These are phyloP conservation scores for Venustampulla echinocandica DNA, from an alignment of 495 filamentous ascomycete genomes.

Conservation along the genomic window DNA sequence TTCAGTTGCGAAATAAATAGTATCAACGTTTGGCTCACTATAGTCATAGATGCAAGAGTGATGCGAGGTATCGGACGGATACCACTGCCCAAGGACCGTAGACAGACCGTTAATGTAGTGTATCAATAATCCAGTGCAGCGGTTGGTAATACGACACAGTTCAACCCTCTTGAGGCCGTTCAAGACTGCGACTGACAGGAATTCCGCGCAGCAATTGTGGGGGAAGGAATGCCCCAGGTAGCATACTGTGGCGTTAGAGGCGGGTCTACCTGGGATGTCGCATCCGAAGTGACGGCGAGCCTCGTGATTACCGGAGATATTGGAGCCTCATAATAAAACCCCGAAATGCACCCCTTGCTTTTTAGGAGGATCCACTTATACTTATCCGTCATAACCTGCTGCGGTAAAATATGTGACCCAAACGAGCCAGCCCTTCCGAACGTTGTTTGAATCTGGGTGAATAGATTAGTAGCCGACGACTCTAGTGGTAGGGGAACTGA, in stretches of 20 bases:
- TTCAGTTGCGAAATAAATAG: slow-evolving; percentile 8
- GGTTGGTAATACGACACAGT: slow-evolving; percentile 1
- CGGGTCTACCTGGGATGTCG: neutral
- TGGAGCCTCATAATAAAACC: slow-evolving; percentile 10
- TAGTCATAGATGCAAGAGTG: slow-evolving; percentile 4
- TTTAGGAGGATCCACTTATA: slow-evolving; percentile 15
- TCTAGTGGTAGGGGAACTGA: too few relatives aligned
- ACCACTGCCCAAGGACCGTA: slow-evolving; percentile 11
- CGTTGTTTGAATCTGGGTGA: neutral
- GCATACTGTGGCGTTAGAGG: neutral
- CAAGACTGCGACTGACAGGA: slow-evolving; percentile 11
- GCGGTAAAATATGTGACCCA: slow-evolving; percentile 2
- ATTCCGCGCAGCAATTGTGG: slow-evolving; percentile 1
- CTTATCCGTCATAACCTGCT: neutral
- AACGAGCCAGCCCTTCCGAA: neutral
- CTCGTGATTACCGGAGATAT: slow-evolving; percentile 1
- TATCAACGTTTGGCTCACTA: neutral
- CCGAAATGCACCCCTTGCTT: slow-evolving; percentile 1
- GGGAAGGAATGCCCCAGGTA: neutral
- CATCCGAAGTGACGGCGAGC: slow-evolving; percentile 5
- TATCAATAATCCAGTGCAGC: slow-evolving; percentile 9
- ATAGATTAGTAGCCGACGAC: neutral
- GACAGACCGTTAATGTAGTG: neutral
- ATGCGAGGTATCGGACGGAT: slow-evolving; percentile 2
- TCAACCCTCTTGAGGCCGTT: slow-evolving; percentile 1